Evolutionary conservation across 768 basidiomycete species (phyloP).

Genomic region (Gelatoporia subvermispora): DNA sequence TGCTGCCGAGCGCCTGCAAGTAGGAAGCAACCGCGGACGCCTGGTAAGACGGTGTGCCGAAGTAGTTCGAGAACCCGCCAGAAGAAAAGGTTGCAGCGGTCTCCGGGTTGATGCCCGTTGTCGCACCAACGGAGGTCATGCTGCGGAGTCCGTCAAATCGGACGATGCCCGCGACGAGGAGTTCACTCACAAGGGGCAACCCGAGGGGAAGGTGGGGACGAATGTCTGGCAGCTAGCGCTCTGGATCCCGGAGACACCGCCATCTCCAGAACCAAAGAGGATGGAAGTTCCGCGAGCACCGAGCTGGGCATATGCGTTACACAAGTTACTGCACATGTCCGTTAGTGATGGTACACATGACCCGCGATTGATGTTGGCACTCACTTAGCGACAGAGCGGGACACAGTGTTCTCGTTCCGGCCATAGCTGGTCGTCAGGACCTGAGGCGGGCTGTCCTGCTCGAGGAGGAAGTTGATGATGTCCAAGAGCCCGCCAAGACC

Average conservation of each 20-base stretch:
- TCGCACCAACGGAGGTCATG: conserved; percentile 23
- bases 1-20: conserved; percentile 12
- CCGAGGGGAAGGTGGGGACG: conserved; percentile 30
- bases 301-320: conserved; percentile 29
- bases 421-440: conserved; percentile 30
- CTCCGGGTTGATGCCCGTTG: conserved; percentile 22
- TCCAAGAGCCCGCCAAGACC: conserved; percentile 26
- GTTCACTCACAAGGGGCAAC: conserved; percentile 27
- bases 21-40: conserved; percentile 13
- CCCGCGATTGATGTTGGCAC: conserved; percentile 53
- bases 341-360: conserved; percentile 18
- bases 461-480: conserved; percentile 19
- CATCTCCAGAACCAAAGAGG: conserved; percentile 34
- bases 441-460: conserved; percentile 16
- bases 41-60: conserved; percentile 21
- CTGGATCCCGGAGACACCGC: conserved; percentile 27
- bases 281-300: conserved; percentile 30
- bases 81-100: conserved; percentile 20
- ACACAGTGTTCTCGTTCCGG: conserved; percentile 48
- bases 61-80: conserved; percentile 28
- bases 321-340: conserved; percentile 25
- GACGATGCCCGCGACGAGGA: background rate
- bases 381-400: conserved; percentile 45
- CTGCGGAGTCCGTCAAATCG: conserved; percentile 2
- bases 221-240: conserved; percentile 27